A percentile compares a stretch with the other conserved stretches of the same genome.
Evolutionary conservation across 2,329 filamentous ascomycete genomes (phyloP).

Genomic region (Tolypocladium pustulatum): DNA sequence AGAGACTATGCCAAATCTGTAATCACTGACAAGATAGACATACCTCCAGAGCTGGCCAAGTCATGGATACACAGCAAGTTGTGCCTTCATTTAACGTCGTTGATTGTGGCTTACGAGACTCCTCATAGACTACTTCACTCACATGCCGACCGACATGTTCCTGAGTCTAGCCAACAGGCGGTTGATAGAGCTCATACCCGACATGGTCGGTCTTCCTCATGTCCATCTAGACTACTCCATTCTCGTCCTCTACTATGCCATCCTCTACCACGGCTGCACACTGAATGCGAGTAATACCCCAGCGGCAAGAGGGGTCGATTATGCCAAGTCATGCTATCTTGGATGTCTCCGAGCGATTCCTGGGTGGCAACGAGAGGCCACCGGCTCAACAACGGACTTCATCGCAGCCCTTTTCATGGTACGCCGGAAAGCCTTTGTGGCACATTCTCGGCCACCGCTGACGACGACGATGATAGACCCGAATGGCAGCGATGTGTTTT

Average conservation of each 20-base stretch:
- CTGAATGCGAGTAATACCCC: constrained; percentile 10
- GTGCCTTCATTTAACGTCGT: neutral
- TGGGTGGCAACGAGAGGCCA: constrained; percentile 18
- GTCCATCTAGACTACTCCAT: constrained; percentile 18
- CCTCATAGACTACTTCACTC: constrained; percentile 15
- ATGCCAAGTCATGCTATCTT: constrained; percentile 14
- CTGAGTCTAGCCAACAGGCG: constrained; percentile 14
- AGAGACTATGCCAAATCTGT: constrained; percentile 9
- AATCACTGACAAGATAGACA: constrained; percentile 13
- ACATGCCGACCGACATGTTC: constrained; percentile 19
- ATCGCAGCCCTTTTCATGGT: constrained; percentile 19
- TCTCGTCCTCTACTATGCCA: constrained; percentile 18
- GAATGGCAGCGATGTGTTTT: constrained; percentile 18
- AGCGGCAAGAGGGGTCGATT: constrained; percentile 6
- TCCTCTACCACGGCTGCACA: constrained; percentile 17
- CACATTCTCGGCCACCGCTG: neutral
- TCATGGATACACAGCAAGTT: constrained; percentile 13
- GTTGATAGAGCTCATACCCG: constrained; percentile 18
- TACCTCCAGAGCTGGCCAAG: constrained; percentile 16
- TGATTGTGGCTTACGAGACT: neutral
- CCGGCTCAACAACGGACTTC: constrained; percentile 17
- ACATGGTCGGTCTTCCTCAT: constrained; percentile 16
- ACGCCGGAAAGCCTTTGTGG: neutral
- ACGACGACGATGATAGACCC: constrained; percentile 10
- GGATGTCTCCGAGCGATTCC: constrained; percentile 18